Base-by-base conservation (phyloP, 805 yeast genomes). In the Cyberlindnera veronae region DNA sequence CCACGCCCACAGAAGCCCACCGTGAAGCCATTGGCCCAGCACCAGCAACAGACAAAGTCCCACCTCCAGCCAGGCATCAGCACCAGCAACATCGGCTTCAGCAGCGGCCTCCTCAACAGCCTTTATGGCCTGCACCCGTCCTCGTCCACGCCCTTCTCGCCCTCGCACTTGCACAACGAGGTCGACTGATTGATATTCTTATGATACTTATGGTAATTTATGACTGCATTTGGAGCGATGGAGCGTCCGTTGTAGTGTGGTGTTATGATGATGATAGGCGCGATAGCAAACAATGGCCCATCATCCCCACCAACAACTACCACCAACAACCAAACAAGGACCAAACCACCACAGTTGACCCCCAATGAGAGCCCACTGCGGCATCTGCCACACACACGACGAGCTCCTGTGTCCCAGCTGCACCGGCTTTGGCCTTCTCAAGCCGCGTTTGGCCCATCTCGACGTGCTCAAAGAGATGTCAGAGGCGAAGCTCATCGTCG, bases 101-200 rank as follows among this genome's bases (percentile, higher is more conserved):
- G 40, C 6, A 51, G 45, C 28, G 38, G 32, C 16, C 31, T 56
- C 20, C 34, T 56, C 36, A 56, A 56, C 31, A 54, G 47, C 36
- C 42, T 56, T 9, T 56, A 56, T 35, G 61, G 61, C 4, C 31
- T 56, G 3, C 54, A 47, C 34, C 54, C 54, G 13, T 81, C 35
- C 3, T 32, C 34, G 10, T n/a, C 42, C 12, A 31, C 34, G 8
- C 46, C 42, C 13, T 42, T 35, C 29, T 19, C 43, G 1, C 47
- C 44, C n/a, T 39, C 45, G 12, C 45, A 48, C 23, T 28, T 49
- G 15, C 52, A 49, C 34, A 51, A 45, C 16, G 53, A 51, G 19
- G 48, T 44, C 28, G 48, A 44, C 20, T 44, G 32, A 39, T 19
- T 14, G 3, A 11, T 24, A 3, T 15, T 30, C 15, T 12, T 8